These are phyloP conservation scores for Marchantia paleacea DNA, from an alignment of 225 moss, liverwort and hornwort species.

Conservation along the genomic window DNA sequence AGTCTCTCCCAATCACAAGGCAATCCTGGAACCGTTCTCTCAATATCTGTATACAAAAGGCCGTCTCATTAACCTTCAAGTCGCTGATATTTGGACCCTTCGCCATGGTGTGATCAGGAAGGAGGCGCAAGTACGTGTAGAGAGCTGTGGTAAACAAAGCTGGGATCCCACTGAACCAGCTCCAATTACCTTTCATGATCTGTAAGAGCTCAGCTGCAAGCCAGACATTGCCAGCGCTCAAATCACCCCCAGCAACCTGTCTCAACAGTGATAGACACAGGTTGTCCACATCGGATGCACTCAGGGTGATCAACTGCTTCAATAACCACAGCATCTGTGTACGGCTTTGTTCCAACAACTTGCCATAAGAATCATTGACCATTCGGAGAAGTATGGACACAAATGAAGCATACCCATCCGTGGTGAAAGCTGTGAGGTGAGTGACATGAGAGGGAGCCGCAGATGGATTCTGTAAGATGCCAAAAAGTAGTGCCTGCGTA, in stretches of 20 bases:
- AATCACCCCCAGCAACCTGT: conserved; percentile 92
- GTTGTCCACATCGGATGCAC: conserved; percentile 78
- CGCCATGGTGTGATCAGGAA: conserved; percentile 82
- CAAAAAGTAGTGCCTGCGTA: conserved; percentile 87
- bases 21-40: conserved; percentile 94
- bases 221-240: conserved; percentile 82
- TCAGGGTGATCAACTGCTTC: conserved; percentile 77
- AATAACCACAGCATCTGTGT: conserved; percentile 85
- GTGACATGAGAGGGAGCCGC: conserved; percentile 75
- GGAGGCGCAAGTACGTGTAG: conserved; percentile 87
- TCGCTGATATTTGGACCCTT: conserved; percentile 59
- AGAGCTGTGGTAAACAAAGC: conserved; percentile 79
- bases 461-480: conserved; percentile 66
- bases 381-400: conserved; percentile 71
- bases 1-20: conserved; percentile 82
- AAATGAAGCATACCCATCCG: conserved; percentile 88
- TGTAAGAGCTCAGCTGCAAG: conserved; percentile 86
- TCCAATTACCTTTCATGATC: conserved; percentile 70
- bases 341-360: conserved; percentile 83
- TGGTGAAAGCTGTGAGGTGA: conserved; percentile 84
- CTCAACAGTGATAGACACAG: conserved; percentile 72
- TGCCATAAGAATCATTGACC: conserved; percentile 88
- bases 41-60: conserved; percentile 79
- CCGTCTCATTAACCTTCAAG: conserved; percentile 80
- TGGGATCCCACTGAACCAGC: conserved; percentile 72